phyloP scores from a whole-genome alignment of 495 filamentous ascomycete species.

The Aspergillus steynii region DNA sequence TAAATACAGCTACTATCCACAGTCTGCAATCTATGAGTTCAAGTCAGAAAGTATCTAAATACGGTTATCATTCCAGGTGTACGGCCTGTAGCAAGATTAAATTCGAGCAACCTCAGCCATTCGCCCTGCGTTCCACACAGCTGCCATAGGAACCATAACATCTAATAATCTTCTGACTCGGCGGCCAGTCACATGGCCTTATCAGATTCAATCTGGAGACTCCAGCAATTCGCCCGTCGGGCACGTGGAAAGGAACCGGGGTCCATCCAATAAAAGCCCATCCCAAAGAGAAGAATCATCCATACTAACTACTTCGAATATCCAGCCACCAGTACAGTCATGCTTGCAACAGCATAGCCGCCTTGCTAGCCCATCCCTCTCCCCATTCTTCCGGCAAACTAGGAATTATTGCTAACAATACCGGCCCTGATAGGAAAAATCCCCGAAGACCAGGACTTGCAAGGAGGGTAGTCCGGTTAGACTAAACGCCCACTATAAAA shows the following conservation, averaged over 20 bases:
- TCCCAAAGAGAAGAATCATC: constrained; percentile 6
- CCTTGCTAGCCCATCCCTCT: not conserved
- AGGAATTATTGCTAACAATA: not conserved
- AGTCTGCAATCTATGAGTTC: no score
- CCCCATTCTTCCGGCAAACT: not conserved
- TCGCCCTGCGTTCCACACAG: not conserved
- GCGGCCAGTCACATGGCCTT: not conserved
- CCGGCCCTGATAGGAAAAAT: not conserved
- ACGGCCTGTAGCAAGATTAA: not conserved
- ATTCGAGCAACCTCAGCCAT: not conserved
- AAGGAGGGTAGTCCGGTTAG: not conserved
- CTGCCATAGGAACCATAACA: not conserved
- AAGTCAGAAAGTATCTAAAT: no score
- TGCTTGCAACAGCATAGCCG: constrained; percentile 3
- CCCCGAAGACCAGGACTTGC: not conserved
- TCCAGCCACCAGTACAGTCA: not conserved
- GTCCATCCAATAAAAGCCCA: constrained; percentile 4
- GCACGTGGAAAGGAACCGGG: constrained; percentile 2
- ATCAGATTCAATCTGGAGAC: not conserved
- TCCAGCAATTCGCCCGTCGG: constrained; percentile 5
- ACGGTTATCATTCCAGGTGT: no score
- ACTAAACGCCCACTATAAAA: not conserved
- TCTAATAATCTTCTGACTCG: not conserved
- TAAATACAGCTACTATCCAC: no score
- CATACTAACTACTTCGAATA: constrained; percentile 1